A percentile compares a stretch with the other conserved stretches of the same genome.
Evolutionary conservation across 345 rosid species (phyloP).

Genomic region (Durio zibethinus): DNA sequence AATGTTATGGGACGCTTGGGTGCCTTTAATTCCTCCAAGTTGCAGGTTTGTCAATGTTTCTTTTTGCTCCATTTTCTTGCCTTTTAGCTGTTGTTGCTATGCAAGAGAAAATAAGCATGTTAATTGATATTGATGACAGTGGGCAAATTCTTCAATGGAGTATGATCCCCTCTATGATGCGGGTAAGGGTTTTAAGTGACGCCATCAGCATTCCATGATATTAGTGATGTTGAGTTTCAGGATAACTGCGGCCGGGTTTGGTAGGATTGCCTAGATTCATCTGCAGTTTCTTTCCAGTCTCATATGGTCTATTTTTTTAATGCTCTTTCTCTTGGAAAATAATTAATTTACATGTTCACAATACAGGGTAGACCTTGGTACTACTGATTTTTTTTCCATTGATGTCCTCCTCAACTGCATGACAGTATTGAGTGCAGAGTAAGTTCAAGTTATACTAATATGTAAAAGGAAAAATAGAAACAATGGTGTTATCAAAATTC

Average conservation of each 20-base stretch:
- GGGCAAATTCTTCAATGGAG: conserved; percentile 71
- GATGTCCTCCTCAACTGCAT: conserved; percentile 86
- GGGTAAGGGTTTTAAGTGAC: conserved; percentile 72
- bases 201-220: conserved; percentile 94
- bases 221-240: conserved; percentile 89
- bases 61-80: neutral
- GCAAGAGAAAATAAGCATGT: conserved; percentile 4
- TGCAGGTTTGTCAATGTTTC: conserved; percentile 61
- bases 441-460: conserved; percentile 20
- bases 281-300: neutral
- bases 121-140: conserved; percentile 39
- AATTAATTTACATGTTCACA: conserved; percentile 4
- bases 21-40: conserved; percentile 83
- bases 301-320: neutral
- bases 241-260: conserved; percentile 95
- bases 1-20: conserved; percentile 96
- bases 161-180: conserved; percentile 78
- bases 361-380: conserved; percentile 92
- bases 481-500: neutral
- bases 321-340: conserved; percentile 1
- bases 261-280: conserved; percentile 31
- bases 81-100: neutral
- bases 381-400: conserved; percentile 69
- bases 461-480: neutral
- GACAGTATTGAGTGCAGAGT: conserved; percentile 90